Evolutionary conservation across 768 basidiomycete genomes (phyloP).

Genomic region (Collybiopsis luxurians): DNA sequence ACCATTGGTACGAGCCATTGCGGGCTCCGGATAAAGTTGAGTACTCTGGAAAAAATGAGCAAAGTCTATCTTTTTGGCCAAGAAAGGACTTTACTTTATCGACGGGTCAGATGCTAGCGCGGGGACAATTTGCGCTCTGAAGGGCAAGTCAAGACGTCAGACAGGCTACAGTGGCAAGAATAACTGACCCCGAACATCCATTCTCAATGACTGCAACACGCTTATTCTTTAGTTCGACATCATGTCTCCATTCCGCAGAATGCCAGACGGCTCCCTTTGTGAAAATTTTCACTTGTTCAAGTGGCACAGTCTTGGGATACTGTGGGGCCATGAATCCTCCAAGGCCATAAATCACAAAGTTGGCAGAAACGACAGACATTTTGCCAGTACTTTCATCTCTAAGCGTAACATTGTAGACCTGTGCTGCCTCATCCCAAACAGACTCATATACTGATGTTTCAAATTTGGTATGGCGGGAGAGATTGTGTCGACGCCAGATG

Average conservation of each 20-base stretch:
- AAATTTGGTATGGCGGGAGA: slow-evolving; percentile 25
- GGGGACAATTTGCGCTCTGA: not conserved
- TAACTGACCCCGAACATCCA: not conserved
- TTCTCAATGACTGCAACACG: slow-evolving; percentile 31
- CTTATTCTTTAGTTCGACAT: slow-evolving; percentile 27
- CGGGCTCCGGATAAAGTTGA: slow-evolving; percentile 21
- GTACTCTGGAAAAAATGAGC: not conserved
- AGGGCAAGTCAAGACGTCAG: too few relatives aligned
- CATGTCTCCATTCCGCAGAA: slow-evolving; percentile 28
- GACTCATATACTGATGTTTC: slow-evolving; percentile 26
- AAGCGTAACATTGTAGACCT: slow-evolving; percentile 22
- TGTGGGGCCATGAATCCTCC: slow-evolving; percentile 27
- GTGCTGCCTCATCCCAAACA: slow-evolving; percentile 24
- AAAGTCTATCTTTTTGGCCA: not conserved
- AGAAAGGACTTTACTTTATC: not conserved
- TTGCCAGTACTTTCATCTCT: slow-evolving; percentile 17
- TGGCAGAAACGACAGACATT: slow-evolving; percentile 16
- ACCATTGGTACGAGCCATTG: slow-evolving; percentile 64
- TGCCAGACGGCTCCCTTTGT: slow-evolving; percentile 33
- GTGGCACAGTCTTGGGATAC: slow-evolving; percentile 20
- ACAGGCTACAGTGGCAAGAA: not conserved
- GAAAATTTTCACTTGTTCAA: slow-evolving; percentile 24
- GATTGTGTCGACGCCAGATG: slow-evolving; percentile 24
- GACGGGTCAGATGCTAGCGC: not conserved
- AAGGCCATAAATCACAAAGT: slow-evolving; percentile 31